Base-by-base conservation (phyloP, 148 eudicot species). In the Cornus kousa region DNA sequence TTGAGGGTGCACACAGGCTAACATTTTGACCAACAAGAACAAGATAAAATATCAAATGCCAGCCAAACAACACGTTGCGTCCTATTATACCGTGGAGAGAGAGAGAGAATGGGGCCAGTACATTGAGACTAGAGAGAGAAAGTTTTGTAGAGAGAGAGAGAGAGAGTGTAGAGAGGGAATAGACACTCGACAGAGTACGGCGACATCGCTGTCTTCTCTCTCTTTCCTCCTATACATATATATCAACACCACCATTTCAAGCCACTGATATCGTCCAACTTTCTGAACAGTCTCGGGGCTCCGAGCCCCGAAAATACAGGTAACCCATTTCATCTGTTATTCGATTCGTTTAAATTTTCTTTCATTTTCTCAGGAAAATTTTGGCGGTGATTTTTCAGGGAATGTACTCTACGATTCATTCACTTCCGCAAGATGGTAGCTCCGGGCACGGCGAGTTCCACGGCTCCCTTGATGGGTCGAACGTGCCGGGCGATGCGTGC, bases 401-500 rank as follows among this genome's bases (percentile, higher is more conserved):
- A 70, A 80, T 80, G 82, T 80, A 69, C 68, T 80, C 82, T 13
- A 59, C 74, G 74, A 74, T 80, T 62, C 82, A 59, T 60, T 69
- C 82, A 59, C 74, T 80, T 16, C 70, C 74, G 66, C 50, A 74
- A 59, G 82, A 80, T 5, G 82, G 82, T 12, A 50, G 68, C 2
- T 35, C 70, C 14, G 74, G 48, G 48, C 79, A 76, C 64, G 65
- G 74, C 12, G 74, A 77, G 32, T 77, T 77, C 67, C 80, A 32
- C 20, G 78, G 73, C 70, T 40, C 88, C 13, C 55, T 83, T 68
- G 88, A 81, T 43, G 84, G 84, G 40, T 78, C 86, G 33, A 81
- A 80, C 39, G 74, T 82, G 48, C 75, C 81, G 9, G 87, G 82
- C 46, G 91, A 88, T 37, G 73, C 87, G 17, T 86, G 87, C 40